phyloP scores from a whole-genome alignment of 169 alveolate species.

The Plasmodium inui region DNA sequence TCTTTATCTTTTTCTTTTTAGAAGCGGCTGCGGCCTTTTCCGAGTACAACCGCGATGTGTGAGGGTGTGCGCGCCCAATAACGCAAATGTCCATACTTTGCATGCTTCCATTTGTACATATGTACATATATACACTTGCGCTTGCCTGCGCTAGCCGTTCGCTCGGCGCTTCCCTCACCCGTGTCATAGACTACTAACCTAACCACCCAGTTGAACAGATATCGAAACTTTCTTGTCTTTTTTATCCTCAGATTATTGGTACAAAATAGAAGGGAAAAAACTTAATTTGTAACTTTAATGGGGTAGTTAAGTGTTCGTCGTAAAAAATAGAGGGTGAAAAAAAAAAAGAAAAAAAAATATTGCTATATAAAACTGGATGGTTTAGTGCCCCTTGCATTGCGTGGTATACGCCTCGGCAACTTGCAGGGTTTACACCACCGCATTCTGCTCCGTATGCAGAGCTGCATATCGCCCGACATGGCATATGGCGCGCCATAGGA shows the following conservation, averaged over 20 bases:
- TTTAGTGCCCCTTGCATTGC: not conserved
- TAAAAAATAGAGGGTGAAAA: conserved; percentile 5
- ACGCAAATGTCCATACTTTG: not conserved
- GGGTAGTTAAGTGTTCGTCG: not conserved
- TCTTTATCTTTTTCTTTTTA: not conserved
- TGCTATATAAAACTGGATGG: not conserved
- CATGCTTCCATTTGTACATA: not conserved
- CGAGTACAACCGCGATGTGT: not conserved
- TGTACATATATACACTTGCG: not conserved
- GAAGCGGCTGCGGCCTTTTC: not conserved
- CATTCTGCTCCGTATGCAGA: not conserved
- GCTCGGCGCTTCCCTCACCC: not conserved
- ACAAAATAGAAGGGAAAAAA: not conserved
- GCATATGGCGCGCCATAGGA: not conserved
- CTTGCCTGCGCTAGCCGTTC: not conserved
- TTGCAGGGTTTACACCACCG: not conserved
- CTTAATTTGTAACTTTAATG: not conserved
- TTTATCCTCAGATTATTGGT: not conserved
- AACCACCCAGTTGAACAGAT: not conserved
- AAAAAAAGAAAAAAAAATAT: not conserved
- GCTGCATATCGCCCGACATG: not conserved
- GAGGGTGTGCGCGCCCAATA: not conserved
- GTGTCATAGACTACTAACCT: not conserved
- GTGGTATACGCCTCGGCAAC: not conserved
- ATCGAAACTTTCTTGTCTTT: not conserved